A percentile compares a stretch with the other conserved stretches of the same genome.
phyloP scores from a whole-genome alignment of 108 stramenopile species.

The Conticribra guillardii region DNA sequence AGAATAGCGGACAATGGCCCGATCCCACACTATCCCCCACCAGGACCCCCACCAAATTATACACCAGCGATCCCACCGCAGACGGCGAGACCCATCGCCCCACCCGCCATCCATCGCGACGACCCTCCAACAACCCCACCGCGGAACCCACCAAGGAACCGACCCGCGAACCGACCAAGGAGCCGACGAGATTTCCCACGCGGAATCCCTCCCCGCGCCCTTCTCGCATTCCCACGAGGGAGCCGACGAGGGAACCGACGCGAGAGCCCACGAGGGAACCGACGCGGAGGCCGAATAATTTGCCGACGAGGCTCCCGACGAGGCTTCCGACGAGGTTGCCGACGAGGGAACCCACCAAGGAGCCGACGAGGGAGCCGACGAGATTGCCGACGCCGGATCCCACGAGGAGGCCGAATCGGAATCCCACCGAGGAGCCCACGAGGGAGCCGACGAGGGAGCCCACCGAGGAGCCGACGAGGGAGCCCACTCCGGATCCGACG shows the following conservation, averaged over 20 bases:
- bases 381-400: slow-evolving; percentile 1
- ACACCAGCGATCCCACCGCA: neutral
- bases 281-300: neutral
- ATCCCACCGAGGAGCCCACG: slow-evolving; percentile 2
- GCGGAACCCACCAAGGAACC: neutral
- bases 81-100: neutral
- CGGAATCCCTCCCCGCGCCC: slow-evolving; percentile 14
- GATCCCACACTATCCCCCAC: slow-evolving; percentile 7
- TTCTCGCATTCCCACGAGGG: slow-evolving; percentile 26
- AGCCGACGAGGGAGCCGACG: slow-evolving; percentile 30
- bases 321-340: slow-evolving; percentile 6
- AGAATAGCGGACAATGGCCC: slow-evolving; percentile 6
- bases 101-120: neutral
- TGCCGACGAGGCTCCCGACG: slow-evolving; percentile 25
- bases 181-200: slow-evolving; percentile 14
- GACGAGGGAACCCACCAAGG: slow-evolving; percentile 3
- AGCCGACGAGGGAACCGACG: slow-evolving; percentile 40
- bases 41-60: slow-evolving; percentile 13
- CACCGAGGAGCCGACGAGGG: neutral
- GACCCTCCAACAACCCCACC: neutral
- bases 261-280: slow-evolving; percentile 24
- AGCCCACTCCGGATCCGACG: slow-evolving; percentile 4
- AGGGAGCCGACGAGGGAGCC: slow-evolving; percentile 4
- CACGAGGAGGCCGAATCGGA: slow-evolving; percentile 1
- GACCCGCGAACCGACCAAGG: neutral